Evolutionary conservation across 1,284 basidiomycete species (phyloP), one percentile per base, ranked within the genome.

Genomic region (Ganoderma meredithae): DNA sequence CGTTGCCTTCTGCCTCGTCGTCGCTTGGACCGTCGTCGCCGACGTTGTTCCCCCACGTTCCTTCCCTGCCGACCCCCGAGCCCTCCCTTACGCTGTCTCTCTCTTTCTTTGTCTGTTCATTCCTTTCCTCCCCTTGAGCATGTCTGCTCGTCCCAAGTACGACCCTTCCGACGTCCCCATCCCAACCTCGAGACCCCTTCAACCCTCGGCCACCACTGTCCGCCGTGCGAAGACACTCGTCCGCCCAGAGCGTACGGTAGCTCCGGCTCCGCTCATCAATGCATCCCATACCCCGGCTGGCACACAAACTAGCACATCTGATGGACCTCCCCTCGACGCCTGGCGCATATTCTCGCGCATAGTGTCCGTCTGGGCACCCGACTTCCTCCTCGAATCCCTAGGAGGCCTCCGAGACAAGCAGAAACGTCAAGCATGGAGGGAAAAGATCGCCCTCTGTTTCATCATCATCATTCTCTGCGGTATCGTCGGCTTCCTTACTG

Each of bases 191-290:
- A 85, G 87, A 68, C 83, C 84, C 63, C 85, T 89, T 17, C 82
- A 84, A 49, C 77, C 84, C 31, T 82, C 86, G 63, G 86, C 85
- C 63, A 83, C 88, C 49, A 89, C 89, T 63, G 84, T 95, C 67
- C 90, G 91, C 64, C 88, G 96, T 69, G 94, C 93, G 77, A 98
- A 98, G 84, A 99, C 97, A 2, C 90, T 99, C 73, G 99, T 95
- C 64, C 88, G 96, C 65, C 98, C 97, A 74, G 97, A 99, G 83
- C 91, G 97, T 67, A 89, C 94, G 78, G 94, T 98, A 68, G 95
- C 95, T 12, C 94, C 96, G 49, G 92, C 94, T 15, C 97, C 98
- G 0, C 90, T 99, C 75, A 97, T 99, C 77, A 97, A 95, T 67
- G 90, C 84, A 17, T 76, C 84, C 49, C 77, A 85, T 66, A 73